These are phyloP conservation scores for Mucor sp. DNA, from an alignment of 371 early-diverging fungal species.

Conservation along the genomic window DNA sequence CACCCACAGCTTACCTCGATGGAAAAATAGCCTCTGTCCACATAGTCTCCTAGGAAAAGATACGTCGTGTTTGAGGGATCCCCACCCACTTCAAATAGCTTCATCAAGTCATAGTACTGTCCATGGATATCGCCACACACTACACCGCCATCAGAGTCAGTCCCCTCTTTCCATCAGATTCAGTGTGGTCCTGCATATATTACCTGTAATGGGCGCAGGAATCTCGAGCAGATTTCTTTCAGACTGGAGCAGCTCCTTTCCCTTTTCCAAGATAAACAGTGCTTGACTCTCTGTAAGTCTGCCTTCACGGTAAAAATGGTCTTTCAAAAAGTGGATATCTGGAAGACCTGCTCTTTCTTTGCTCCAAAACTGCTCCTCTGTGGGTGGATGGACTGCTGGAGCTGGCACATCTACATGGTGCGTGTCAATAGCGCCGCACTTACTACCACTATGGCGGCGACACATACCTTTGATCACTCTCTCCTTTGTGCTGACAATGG, in stretches of 20 bases:
- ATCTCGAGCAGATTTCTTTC: constrained; percentile 90
- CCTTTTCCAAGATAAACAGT: constrained; percentile 78
- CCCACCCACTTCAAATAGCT: constrained; percentile 97
- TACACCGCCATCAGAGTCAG: constrained; percentile 7
- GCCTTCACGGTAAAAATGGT: constrained; percentile 92
- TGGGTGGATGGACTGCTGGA: constrained; percentile 53
- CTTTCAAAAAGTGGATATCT: constrained; percentile 80
- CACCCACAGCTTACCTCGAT: constrained; percentile 64
- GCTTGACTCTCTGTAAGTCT: constrained; percentile 92
- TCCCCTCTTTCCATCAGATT: not conserved
- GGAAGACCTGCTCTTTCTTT: constrained; percentile 73
- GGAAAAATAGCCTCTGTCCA: constrained; percentile 96
- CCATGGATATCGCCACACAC: constrained; percentile 99
- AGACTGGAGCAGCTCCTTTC: constrained; percentile 70
- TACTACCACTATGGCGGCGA: no score
- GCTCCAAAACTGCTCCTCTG: constrained; percentile 63
- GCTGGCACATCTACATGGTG: constrained; percentile 38
- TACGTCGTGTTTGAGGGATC: constrained; percentile 88
- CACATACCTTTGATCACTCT: constrained; percentile 78
- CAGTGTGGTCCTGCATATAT: not conserved
- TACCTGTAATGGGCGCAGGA: constrained; percentile 62
- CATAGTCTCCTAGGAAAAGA: constrained; percentile 98
- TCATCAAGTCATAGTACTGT: constrained; percentile 98
- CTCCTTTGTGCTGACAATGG: constrained; percentile 71
- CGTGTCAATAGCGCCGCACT: not conserved